Base-by-base conservation (phyloP, 2,329 filamentous ascomycete species). In the Emmonsiellopsis sp. region DNA sequence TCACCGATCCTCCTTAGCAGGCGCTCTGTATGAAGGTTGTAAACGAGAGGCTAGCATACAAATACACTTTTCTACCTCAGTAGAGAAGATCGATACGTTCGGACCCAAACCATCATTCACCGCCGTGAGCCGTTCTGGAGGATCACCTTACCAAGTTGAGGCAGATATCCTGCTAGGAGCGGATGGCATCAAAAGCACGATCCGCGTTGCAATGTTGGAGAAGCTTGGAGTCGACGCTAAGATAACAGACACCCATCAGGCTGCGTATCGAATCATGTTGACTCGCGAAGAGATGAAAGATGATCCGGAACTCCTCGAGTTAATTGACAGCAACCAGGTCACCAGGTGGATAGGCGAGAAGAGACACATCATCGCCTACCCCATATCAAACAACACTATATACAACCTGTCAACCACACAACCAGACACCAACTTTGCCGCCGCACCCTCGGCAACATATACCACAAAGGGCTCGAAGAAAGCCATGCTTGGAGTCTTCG, bases 1-100 rank as follows among this genome's bases (percentile, higher is more conserved):
- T 7, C 88, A 93, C 66, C 82, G 88, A 16, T 78, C 84, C 0
- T 86, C 84, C 7, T 77, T 92, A 3, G 86, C 87, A 5, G 79
- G 79, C 37, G 79, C 80, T 5, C 71, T 92, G 34, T 90, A 83
- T 68, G 76, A 85, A 47, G 86, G 80, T n/a, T 91, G 87, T 70
- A 74, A 81, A 62, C 73, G 74, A 46, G 77, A 87, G 62, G 67
- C 77, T 15, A 74, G 74, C 37, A 83, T 92, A 65, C 82, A 68
- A 6, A 90, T 92, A 71, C 78, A 84, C 70, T 86, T 91, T 64
- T 76, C 79, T 32, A 80, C 76, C 8, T 71, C 75, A 3, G 74
- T 84, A 6, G 73, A 77, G 20, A 70, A 76, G 10, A 71, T 90
- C 26, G 72, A 78, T 43, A 78, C 79, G 0, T 88, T 82, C 64